Evolutionary conservation across 768 basidiomycete species (phyloP), one percentile per base, ranked within the genome.

Genomic region (Hygrocybe punicea): DNA sequence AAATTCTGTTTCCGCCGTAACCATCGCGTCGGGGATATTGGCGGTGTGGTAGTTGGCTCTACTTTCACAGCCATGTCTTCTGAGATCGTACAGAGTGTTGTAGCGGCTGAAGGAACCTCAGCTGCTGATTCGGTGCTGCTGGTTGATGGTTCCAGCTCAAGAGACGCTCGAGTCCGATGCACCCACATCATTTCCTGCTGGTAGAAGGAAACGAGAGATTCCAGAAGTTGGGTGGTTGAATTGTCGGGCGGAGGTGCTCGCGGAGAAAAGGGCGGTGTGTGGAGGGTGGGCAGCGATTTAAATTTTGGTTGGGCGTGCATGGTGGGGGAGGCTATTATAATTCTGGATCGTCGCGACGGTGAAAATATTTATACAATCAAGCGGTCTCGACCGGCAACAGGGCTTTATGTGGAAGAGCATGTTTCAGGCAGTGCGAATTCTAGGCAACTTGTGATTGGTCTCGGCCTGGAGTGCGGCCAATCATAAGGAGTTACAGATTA

Each of bases 141-240:
- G 10, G 34, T 5, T n/a, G 53, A 36, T 23, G 62, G 58, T 50
- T 65, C 69, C 53, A 58, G 73, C 69, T 85, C 82, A 61, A 87
- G 79, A 50, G 76, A 74, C 16, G 81, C 81, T 39, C 85, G 83
- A 48, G 84, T 84, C 55, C 83, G 83, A 60, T 84, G 82, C 6
- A 87, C 80, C 85, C 87, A 89, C 73, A 80, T 82, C 37, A 83
- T 83, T 70, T 88, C 85, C 60, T 83, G 80, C 65, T 86, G 82
- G 68, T 89, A 89, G 63, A 84, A 87, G 6, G 78, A 73, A 40
- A 84, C 77, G 51, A 89, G 82, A 24, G 81, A 79, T 62, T 86
- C 82, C 65, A 88, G 82, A 60, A 85, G 78, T 61, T 77, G 72
- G 45, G 80, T 73, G n/a, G 86, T 82, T 13, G 74, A 74, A 35